Evolutionary conservation across 225 moss, liverwort and hornwort species (phyloP), one percentile per base, ranked within the genome.

Genomic region (Polytrichum formosum): DNA sequence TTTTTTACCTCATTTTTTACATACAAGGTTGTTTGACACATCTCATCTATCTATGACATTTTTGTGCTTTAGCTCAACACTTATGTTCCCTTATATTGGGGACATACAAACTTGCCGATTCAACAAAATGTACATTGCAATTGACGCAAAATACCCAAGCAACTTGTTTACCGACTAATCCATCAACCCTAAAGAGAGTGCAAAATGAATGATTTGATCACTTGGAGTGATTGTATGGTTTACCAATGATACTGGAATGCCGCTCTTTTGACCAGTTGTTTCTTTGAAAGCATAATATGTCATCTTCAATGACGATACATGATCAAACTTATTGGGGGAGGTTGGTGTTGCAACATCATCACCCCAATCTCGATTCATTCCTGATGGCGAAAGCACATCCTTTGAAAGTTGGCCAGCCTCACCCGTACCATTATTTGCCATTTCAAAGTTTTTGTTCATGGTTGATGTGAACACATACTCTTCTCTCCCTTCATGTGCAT

Each of bases 291-390:
- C 82, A 53, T 86, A 89, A 64, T 90, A 90, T 19, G 80, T 87
- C 92, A 89, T 94, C 70, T 90, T 92, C 54, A 94, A 79, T 4
- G 88, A 92, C 18, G 92, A 92, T 2, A 87, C 76, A 63, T 92
- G 61, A 62, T 90, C 90, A 25, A 74, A 77, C 64, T 84, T 84
- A 2, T 71, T 70, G 8, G 73, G 74, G 59, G 88, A 81, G 17
- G 68, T 80, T 70, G 82, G 77, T 21, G 81, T 67, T 26, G 46
- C 73, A 5, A 75, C 72, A 20, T 82, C 89, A 20, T 77, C 82
- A 17, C 82, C 73, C 88, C 82, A 90, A 70, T 85, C 70, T 63
- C 55, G 74, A 61, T 66, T 74, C 54, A 55, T 82, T 70, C 73
- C n/a, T 4, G 68, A 70, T 5, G 66, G 16, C 0, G 5, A 63